A percentile compares a stretch with the other conserved stretches of the same genome.
Conservation (phyloP, 208 protist species). For the Zelonia costaricensis region DNA sequence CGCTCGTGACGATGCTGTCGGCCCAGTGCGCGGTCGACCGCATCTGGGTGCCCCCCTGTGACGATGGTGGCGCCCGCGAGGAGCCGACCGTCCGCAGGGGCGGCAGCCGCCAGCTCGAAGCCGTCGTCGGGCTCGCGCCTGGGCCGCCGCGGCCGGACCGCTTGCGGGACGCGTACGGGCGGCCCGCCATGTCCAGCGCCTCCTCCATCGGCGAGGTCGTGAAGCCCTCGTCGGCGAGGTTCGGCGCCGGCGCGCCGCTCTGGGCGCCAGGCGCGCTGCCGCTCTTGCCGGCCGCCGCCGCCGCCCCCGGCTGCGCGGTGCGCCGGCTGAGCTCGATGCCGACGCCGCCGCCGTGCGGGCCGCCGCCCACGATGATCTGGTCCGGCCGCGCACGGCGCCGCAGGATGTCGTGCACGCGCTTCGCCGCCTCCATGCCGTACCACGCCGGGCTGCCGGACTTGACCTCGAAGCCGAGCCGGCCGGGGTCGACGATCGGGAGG, state of each 20-base stretch:
- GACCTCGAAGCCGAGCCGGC: slow-evolving; percentile 56
- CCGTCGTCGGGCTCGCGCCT: not conserved
- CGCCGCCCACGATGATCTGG: slow-evolving; percentile 60
- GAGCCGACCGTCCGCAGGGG: not conserved
- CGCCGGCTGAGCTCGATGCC: slow-evolving; percentile 63
- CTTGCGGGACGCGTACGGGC: too few relatives aligned
- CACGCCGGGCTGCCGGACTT: slow-evolving; percentile 50
- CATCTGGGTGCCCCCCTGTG: too few relatives aligned
- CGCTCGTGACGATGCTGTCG: not conserved
- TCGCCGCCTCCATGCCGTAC: slow-evolving; percentile 77
- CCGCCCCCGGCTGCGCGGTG: slow-evolving; percentile 36
- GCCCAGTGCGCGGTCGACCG: not conserved
- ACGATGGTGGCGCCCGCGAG: too few relatives aligned
- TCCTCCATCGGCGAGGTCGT: too few relatives aligned
- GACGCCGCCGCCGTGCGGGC: slow-evolving; percentile 46
- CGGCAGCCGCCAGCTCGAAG: slow-evolving; percentile 2
- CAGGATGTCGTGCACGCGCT: slow-evolving; percentile 69
- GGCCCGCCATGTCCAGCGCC: too few relatives aligned
- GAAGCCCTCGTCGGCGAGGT: not conserved
- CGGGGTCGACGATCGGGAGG: slow-evolving; percentile 18
- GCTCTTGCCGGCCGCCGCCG: not conserved
- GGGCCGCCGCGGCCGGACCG: not conserved
- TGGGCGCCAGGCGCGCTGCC: not conserved
- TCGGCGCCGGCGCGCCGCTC: not conserved
- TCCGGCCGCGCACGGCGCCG: slow-evolving; percentile 45